Percentiles rank a stretch among this genome's conserved stretches.
Evolutionary conservation across 305 asterid genomes (phyloP).

Genomic region (Ilex paraguariensis): DNA sequence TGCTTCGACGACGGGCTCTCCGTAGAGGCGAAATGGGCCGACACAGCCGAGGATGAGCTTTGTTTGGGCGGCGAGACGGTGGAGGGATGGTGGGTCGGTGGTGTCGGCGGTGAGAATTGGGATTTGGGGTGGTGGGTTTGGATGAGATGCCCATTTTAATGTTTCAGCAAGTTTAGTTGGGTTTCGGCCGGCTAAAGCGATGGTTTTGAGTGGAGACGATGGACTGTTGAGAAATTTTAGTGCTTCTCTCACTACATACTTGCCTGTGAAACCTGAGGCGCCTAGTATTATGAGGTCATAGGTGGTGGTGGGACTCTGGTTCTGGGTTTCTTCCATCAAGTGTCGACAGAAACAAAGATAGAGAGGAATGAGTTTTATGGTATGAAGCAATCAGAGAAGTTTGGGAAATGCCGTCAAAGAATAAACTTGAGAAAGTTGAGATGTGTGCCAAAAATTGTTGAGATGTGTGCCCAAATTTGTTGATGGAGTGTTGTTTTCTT

Average conservation of each 20-base stretch:
- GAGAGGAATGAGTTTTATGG: too few species aligned
- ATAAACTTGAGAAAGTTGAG: too few species aligned
- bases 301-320: conserved; percentile 1
- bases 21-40: conserved; percentile 83
- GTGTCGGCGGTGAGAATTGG: conserved; percentile 76
- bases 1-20: conserved; percentile 75
- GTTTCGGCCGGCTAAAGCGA: conserved; percentile 84
- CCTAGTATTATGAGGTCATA: conserved; percentile 73
- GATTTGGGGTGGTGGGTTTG: conserved; percentile 45
- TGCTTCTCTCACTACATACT: conserved; percentile 77
- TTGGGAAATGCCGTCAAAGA: too few species aligned
- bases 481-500: too few species aligned
- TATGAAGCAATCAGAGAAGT: too few species aligned
- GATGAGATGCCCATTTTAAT: conserved; percentile 62
- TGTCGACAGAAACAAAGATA: too few species aligned
- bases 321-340: conserved; percentile 21
- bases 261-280: conserved; percentile 93
- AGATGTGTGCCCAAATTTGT: too few species aligned
- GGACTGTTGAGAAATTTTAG: conserved; percentile 72
- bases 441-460: too few species aligned
- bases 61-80: conserved; percentile 53
- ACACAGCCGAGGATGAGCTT: conserved; percentile 68
- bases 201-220: conserved; percentile 60
- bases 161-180: conserved; percentile 51
- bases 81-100: conserved; percentile 54